phyloP scores from a whole-genome alignment of 2,329 filamentous ascomycete genomes.

The Aspergillus sp. region DNA sequence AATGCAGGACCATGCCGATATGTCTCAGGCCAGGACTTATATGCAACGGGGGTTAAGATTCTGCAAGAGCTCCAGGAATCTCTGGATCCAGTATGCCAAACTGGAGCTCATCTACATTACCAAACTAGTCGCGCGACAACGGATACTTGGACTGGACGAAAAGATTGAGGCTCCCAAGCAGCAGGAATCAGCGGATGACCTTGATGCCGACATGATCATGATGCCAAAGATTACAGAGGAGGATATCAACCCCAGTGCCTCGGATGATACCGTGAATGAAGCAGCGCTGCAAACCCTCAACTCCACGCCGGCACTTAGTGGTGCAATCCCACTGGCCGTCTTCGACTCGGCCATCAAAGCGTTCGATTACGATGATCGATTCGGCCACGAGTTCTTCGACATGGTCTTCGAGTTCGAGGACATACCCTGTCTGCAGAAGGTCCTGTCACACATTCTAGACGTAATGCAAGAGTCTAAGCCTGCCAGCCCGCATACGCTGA shows the following conservation, averaged over 20 bases:
- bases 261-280: constrained; percentile 54
- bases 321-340: constrained; percentile 90
- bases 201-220: constrained; percentile 57
- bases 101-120: constrained; percentile 90
- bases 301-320: constrained; percentile 77
- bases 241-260: constrained; percentile 57
- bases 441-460: constrained; percentile 71
- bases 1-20: constrained; percentile 78
- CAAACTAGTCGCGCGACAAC: constrained; percentile 73
- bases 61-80: constrained; percentile 68
- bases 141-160: constrained; percentile 63
- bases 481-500: constrained; percentile 62
- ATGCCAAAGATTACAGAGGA: constrained; percentile 62
- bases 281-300: constrained; percentile 63
- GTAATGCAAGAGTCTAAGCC: constrained; percentile 62
- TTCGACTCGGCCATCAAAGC: constrained; percentile 85
- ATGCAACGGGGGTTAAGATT: constrained; percentile 90
- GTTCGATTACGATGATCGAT: constrained; percentile 63
- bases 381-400: constrained; percentile 77
- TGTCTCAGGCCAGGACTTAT: constrained; percentile 79
- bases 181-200: constrained; percentile 40
- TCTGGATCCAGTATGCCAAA: constrained; percentile 90
- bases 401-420: constrained; percentile 71
- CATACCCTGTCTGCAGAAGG: constrained; percentile 62
- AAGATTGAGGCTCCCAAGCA: constrained; percentile 39